Conservation (phyloP, 106 monocot species). For the Phalaenopsis equestris region DNA sequence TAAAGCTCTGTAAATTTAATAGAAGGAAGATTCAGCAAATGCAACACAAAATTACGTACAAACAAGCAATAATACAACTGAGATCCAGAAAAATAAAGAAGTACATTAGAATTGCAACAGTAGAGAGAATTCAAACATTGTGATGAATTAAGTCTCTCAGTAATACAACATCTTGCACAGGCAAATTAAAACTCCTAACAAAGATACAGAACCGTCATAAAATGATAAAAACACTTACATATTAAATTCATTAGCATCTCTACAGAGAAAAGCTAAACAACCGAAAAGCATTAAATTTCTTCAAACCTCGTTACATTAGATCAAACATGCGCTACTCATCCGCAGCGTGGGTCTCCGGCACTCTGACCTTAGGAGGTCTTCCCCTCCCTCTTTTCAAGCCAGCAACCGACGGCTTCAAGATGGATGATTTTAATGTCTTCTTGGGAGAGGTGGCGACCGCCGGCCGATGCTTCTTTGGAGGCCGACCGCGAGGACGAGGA, state of each 20-base stretch:
- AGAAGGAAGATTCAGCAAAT: background rate
- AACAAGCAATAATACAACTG: background rate
- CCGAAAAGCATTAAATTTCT: background rate
- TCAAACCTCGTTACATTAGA: background rate
- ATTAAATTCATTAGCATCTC: constrained; percentile 7
- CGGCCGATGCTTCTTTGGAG: constrained; percentile 11
- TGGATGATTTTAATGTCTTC: background rate
- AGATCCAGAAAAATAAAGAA: background rate
- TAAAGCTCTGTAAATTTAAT: background rate
- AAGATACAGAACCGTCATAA: background rate
- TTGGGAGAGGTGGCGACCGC: background rate
- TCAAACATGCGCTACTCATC: background rate
- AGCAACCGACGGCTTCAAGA: background rate
- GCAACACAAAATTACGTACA: background rate
- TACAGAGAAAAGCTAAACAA: background rate
- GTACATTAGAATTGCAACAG: background rate
- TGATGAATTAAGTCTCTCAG: constrained; percentile 1
- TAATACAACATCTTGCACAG: background rate
- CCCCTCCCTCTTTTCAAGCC: constrained; percentile 41
- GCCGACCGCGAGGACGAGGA: constrained; percentile 10
- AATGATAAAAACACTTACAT: background rate
- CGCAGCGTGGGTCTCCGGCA: background rate
- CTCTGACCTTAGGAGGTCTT: constrained; percentile 39
- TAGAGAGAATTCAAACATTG: background rate
- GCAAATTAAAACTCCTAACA: constrained; percentile 1